These are phyloP conservation scores for Limnanthes douglasii DNA, from an alignment of 345 rosid genomes.

Conservation along the genomic window DNA sequence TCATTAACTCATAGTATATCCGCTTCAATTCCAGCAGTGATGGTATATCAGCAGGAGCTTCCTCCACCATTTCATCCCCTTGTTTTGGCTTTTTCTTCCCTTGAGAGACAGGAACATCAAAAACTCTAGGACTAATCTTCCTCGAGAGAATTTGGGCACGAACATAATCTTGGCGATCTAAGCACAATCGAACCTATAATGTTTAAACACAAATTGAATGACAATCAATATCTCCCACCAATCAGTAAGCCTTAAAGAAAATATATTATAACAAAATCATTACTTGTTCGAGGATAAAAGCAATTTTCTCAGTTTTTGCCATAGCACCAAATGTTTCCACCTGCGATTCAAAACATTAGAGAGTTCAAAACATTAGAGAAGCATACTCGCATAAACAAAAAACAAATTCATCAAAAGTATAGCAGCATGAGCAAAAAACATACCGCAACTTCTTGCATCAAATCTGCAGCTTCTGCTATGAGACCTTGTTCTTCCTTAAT, in stretches of 20 bases:
- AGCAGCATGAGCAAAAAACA: slow-evolving; percentile 9
- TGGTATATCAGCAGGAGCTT: slow-evolving; percentile 97
- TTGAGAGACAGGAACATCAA: slow-evolving; percentile 58
- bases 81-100: slow-evolving; percentile 93
- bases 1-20: slow-evolving; percentile 82
- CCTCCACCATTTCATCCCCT: slow-evolving; percentile 74
- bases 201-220: slow-evolving; percentile 4
- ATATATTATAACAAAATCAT: neutral
- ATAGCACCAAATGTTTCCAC: slow-evolving; percentile 97
- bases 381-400: neutral
- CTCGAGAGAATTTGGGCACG: slow-evolving; percentile 94
- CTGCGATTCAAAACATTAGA: slow-evolving; percentile 19
- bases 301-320: slow-evolving; percentile 96
- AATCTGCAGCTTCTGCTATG: slow-evolving; percentile 92
- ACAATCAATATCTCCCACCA: slow-evolving; percentile 3
- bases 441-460: slow-evolving; percentile 98
- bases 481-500: slow-evolving; percentile 83
- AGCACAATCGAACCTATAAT: slow-evolving; percentile 71
- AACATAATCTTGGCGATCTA: slow-evolving; percentile 85
- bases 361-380: neutral
- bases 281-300: slow-evolving; percentile 92
- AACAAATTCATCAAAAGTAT: neutral
- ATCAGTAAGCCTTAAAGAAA: neutral
- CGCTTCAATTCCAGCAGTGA: slow-evolving; percentile 65
- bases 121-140: slow-evolving; percentile 86